These are phyloP conservation scores for Starmera amethionina DNA, from an alignment of 805 yeast genomes.

Conservation along the genomic window DNA sequence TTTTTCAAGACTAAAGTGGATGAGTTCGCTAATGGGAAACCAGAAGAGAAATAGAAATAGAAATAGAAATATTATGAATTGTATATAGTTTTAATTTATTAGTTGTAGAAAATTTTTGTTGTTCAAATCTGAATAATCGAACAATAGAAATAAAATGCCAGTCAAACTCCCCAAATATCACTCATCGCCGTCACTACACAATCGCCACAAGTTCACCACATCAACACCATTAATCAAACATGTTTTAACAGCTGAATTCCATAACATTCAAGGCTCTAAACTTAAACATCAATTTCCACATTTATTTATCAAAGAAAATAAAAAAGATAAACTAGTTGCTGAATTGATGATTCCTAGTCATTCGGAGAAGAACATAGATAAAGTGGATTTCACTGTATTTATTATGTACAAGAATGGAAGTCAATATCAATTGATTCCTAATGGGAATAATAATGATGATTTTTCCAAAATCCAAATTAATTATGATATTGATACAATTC, in stretches of 20 bases:
- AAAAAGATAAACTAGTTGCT: conserved; percentile 28
- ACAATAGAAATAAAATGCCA: not conserved
- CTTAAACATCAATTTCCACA: conserved; percentile 52
- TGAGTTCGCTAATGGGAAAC: not conserved
- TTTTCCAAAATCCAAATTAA: conserved; percentile 5
- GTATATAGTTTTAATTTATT: not conserved
- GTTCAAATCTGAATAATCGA: not conserved
- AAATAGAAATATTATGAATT: no score
- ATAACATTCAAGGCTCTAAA: conserved; percentile 64
- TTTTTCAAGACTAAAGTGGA: conserved; percentile 1
- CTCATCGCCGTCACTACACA: not conserved
- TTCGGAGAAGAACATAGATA: conserved; percentile 41
- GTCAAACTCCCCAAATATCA: not conserved
- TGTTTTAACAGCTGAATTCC: conserved; percentile 69
- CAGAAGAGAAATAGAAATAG: not conserved
- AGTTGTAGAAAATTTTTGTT: no score
- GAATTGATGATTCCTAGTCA: conserved; percentile 57
- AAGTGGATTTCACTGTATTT: conserved; percentile 44
- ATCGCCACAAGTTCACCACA: not conserved
- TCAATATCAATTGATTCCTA: conserved; percentile 9
- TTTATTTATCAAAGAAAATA: conserved; percentile 26
- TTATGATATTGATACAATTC: conserved; percentile 12
- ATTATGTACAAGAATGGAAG: conserved; percentile 35
- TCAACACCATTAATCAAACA: conserved; percentile 37
- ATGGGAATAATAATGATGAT: conserved; percentile 4